phyloP scores from a whole-genome alignment of 192 early-diverging fungal genomes.

The Dispira simplex region DNA sequence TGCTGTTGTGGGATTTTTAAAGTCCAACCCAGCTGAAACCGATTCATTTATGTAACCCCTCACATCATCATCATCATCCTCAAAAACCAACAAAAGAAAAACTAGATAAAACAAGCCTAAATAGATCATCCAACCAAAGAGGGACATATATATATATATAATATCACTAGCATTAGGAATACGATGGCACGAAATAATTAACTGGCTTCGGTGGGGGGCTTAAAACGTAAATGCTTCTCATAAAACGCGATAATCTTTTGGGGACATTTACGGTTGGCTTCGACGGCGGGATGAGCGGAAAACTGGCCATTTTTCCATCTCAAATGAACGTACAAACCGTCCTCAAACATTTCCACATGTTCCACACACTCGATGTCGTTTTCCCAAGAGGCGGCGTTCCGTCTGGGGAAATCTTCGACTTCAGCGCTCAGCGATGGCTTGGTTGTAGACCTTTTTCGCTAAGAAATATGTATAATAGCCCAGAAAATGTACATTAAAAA shows the following conservation, averaged over 20 bases:
- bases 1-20: too few species aligned
- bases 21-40: too few species aligned
- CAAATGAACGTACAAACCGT: slow-evolving; percentile 13
- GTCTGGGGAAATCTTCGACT: not conserved
- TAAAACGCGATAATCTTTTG: slow-evolving; percentile 21
- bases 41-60: too few species aligned
- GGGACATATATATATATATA: too few species aligned
- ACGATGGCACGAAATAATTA: too few species aligned
- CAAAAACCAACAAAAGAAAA: too few species aligned
- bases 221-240: slow-evolving; percentile 21
- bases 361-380: not conserved
- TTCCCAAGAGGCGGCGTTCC: not conserved
- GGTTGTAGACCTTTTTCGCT: not conserved
- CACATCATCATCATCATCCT: too few species aligned
- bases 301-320: slow-evolving; percentile 18
- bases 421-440: not conserved
- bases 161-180: too few species aligned
- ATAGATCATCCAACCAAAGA: too few species aligned
- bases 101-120: too few species aligned
- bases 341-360: not conserved
- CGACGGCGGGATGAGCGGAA: slow-evolving; percentile 13
- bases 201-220: not conserved
- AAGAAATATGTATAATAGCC: not conserved
- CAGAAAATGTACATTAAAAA: not conserved
- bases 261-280: slow-evolving; percentile 17